phyloP scores from a whole-genome alignment of 768 basidiomycete genomes.

The Kwoniella sp. region DNA sequence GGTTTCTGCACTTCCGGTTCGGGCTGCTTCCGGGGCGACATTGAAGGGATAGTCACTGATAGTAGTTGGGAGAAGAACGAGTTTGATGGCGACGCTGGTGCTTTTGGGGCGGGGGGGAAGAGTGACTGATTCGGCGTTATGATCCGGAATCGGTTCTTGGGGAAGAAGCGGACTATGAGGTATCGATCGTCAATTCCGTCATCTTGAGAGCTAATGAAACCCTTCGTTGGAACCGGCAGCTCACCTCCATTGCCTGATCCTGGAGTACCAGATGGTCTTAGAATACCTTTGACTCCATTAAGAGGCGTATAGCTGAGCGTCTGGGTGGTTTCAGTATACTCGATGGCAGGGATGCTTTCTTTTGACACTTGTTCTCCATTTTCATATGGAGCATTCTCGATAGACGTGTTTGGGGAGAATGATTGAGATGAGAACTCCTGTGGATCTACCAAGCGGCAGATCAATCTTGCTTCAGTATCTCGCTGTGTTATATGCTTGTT shows the following conservation, averaged over 20 bases:
- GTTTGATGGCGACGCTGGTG: constrained; percentile 34
- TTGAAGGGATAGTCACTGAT: constrained; percentile 41
- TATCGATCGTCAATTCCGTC: background rate
- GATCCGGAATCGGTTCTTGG: constrained; percentile 49
- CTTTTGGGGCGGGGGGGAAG: constrained; percentile 19
- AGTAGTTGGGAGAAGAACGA: constrained; percentile 48
- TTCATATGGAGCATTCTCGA: background rate
- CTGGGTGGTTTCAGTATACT: constrained; percentile 13
- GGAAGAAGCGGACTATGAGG: constrained; percentile 49
- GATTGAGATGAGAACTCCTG: constrained; percentile 27
- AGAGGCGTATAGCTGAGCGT: constrained; percentile 15
- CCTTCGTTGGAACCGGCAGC: background rate
- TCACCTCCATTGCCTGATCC: constrained; percentile 52
- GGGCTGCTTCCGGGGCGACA: constrained; percentile 34
- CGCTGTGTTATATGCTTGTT: constrained; percentile 6
- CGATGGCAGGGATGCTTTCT: constrained; percentile 5
- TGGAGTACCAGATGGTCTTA: constrained; percentile 46
- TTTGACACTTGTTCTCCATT: background rate
- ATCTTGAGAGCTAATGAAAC: no score
- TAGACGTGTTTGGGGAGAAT: constrained; percentile 17
- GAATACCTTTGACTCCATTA: constrained; percentile 41
- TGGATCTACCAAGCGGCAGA: constrained; percentile 10
- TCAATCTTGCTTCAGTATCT: background rate
- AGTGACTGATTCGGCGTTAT: constrained; percentile 48
- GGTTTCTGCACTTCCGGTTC: constrained; percentile 1